Conservation (phyloP, 352 stramenopile genomes). For the Globisporangium uncinulatum region DNA sequence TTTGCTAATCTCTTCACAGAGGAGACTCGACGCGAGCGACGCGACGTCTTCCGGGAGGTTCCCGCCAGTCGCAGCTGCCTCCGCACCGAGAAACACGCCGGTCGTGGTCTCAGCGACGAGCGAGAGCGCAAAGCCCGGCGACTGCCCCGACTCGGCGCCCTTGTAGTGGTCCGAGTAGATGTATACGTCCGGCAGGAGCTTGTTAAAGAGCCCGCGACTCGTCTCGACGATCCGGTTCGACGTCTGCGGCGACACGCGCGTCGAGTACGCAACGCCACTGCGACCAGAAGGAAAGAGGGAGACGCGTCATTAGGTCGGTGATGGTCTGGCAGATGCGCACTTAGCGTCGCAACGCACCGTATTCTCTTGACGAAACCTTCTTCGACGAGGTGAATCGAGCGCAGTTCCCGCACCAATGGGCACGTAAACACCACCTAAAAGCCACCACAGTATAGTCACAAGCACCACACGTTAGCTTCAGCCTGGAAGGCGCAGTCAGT, state of each 20-base stretch:
- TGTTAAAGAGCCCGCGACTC: slow-evolving; percentile 95
- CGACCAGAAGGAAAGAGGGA: slow-evolving; percentile 16
- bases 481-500: no score
- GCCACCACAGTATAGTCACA: slow-evolving; percentile 25
- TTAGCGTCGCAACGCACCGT: slow-evolving; percentile 30
- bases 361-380: slow-evolving; percentile 98
- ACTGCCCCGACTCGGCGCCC: slow-evolving; percentile 81
- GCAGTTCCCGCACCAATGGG: slow-evolving; percentile 93
- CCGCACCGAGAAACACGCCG: slow-evolving; percentile 90
- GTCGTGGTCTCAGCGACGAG: slow-evolving; percentile 98
- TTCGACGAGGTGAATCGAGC: slow-evolving; percentile 94
- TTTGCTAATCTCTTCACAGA: slow-evolving; percentile 97
- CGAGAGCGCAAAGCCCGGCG: slow-evolving; percentile 90
- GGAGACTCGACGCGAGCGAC: slow-evolving; percentile 85
- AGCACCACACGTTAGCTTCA: no score
- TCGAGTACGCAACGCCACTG: slow-evolving; percentile 94
- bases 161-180: slow-evolving; percentile 99
- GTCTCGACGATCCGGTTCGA: slow-evolving; percentile 97
- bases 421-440: slow-evolving; percentile 89
- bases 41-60: slow-evolving; percentile 97
- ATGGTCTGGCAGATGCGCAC: no score
- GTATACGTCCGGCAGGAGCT: slow-evolving; percentile 98
- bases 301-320: background rate
- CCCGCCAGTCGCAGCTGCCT: slow-evolving; percentile 83
- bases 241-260: slow-evolving; percentile 95